These are phyloP conservation scores for Nannizziopsis barbatae DNA, from an alignment of 2,329 filamentous ascomycete species.

Conservation along the genomic window DNA sequence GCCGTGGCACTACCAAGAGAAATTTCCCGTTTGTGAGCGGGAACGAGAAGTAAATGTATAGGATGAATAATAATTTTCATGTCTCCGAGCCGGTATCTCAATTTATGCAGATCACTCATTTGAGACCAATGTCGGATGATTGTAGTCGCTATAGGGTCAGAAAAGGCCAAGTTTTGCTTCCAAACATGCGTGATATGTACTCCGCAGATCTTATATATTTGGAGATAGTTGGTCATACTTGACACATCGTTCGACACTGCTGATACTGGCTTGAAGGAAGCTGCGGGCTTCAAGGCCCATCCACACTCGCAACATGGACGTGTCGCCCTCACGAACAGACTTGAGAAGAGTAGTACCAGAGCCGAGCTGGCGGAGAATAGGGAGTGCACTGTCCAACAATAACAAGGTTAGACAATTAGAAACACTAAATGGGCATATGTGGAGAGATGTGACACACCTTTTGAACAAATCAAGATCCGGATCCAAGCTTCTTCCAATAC, in stretches of 20 bases:
- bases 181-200: not conserved
- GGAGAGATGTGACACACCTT: slow-evolving; percentile 40
- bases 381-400: slow-evolving; percentile 56
- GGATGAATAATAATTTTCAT: too few relatives aligned
- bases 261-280: slow-evolving; percentile 80
- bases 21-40: too few relatives aligned
- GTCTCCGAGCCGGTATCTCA: too few relatives aligned
- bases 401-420: slow-evolving; percentile 9
- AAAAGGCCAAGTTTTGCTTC: not conserved
- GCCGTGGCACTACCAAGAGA: too few relatives aligned
- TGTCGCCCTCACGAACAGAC: slow-evolving; percentile 61
- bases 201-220: slow-evolving; percentile 52
- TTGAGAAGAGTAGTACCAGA: slow-evolving; percentile 44
- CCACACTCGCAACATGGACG: slow-evolving; percentile 84
- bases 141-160: not conserved
- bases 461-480: slow-evolving; percentile 78
- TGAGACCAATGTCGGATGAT: too few relatives aligned
- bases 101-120: too few relatives aligned
- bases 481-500: slow-evolving; percentile 78
- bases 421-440: not conserved
- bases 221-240: slow-evolving; percentile 82
- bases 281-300: slow-evolving; percentile 76
- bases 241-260: slow-evolving; percentile 80
- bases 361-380: slow-evolving; percentile 79
- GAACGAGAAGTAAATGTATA: too few relatives aligned